Evolutionary conservation across 495 filamentous ascomycete genomes (phyloP).

Genomic region (Penicillium malachiteum): DNA sequence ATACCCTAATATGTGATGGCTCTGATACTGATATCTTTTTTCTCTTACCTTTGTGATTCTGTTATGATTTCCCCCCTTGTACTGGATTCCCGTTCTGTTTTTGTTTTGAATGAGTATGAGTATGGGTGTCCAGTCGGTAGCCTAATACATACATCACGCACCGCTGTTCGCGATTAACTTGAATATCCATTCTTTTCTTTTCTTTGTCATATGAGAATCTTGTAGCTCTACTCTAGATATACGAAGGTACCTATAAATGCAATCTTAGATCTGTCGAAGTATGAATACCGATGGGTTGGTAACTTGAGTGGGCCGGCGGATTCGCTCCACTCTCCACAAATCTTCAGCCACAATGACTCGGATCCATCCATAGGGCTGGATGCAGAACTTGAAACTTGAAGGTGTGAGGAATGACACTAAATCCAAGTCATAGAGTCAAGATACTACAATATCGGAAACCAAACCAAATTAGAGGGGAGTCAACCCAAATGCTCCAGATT

Average conservation of each 20-base stretch:
- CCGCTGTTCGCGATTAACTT: conserved; percentile 12
- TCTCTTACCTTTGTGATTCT: conserved; percentile 12
- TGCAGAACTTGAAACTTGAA: too few species aligned
- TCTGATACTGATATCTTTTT: conserved; percentile 6
- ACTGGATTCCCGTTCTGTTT: conserved; percentile 8
- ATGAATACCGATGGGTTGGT: neutral
- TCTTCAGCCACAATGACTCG: conserved; percentile 1
- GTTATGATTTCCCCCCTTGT: conserved; percentile 32
- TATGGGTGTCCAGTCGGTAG: conserved; percentile 18
- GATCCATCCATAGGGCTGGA: conserved; percentile 1
- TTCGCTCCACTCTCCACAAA: neutral
- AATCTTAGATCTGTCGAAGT: neutral
- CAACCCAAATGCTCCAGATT: too few species aligned
- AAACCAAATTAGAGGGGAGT: too few species aligned
- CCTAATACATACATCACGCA: conserved; percentile 28
- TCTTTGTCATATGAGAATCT: neutral
- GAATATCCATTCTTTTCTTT: neutral
- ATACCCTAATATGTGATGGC: conserved; percentile 3
- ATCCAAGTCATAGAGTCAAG: too few species aligned
- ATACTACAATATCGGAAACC: too few species aligned
- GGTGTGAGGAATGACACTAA: too few species aligned
- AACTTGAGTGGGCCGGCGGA: neutral
- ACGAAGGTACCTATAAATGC: too few species aligned
- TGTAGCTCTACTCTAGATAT: neutral
- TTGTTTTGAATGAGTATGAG: conserved; percentile 23